Conservation (phyloP, 805 yeast genomes). For the Candida succiphila region DNA sequence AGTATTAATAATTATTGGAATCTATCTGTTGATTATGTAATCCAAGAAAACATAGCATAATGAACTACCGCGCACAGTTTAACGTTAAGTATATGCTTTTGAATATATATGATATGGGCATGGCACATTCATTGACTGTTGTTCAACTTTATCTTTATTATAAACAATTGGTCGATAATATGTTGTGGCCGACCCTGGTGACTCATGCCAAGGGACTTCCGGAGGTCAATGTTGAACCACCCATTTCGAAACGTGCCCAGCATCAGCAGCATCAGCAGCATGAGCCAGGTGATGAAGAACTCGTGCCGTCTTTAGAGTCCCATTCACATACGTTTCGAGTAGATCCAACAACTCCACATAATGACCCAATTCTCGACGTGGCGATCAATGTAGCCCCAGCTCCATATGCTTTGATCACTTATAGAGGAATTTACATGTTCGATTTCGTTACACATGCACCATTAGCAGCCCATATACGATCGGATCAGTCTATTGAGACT, state of each 20-base stretch:
- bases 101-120: too few relatives aligned
- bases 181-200: slow-evolving; percentile 24
- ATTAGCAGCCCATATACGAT: slow-evolving; percentile 35
- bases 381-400: slow-evolving; percentile 16
- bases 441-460: slow-evolving; percentile 35
- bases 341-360: slow-evolving; percentile 14
- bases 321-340: too few relatives aligned
- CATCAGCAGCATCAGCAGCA: background rate
- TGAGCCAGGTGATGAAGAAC: background rate
- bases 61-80: too few relatives aligned
- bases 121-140: too few relatives aligned
- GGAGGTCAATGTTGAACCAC: slow-evolving; percentile 7
- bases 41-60: too few relatives aligned
- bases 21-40: too few relatives aligned
- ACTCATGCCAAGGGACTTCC: slow-evolving; percentile 15
- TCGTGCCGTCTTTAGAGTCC: background rate
- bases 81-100: too few relatives aligned
- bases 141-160: too few relatives aligned
- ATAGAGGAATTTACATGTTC: slow-evolving; percentile 27
- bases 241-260: background rate
- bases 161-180: too few relatives aligned
- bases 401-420: slow-evolving; percentile 25
- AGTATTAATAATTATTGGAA: too few relatives aligned
- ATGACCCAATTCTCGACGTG: slow-evolving; percentile 24
- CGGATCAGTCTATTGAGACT: slow-evolving; percentile 29